Evolutionary conservation across 73 alveolate species (phyloP), one percentile per base, ranked within the genome.

Genomic region (Symbiodinium pilosum): DNA sequence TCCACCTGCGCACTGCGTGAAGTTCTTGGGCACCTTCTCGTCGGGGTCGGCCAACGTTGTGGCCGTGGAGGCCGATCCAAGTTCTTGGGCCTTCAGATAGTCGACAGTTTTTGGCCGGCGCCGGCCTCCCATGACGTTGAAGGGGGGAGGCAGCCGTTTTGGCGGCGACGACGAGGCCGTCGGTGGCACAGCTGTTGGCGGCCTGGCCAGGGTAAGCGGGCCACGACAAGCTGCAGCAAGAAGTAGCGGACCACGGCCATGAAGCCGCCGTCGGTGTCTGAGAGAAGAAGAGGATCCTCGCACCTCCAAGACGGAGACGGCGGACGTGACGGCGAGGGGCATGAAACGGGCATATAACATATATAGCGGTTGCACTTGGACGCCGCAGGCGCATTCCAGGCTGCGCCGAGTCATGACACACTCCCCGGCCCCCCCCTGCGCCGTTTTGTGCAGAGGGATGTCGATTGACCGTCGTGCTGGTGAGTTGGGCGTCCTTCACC

Each of bases 291-390:
- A 16, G 73, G 32, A 26, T 5, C 73, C 32, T 56, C 73, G 73
- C 14, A 56, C 73, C n/a, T n/a, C n/a, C n/a, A n/a, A n/a, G n/a
- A n/a, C n/a, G n/a, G n/a, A n/a, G n/a, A n/a, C n/a, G n/a, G n/a
- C n/a, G n/a, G n/a, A n/a, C 43, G 92, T 6, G 73, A 41, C 9
- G 24, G 41, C n/a, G n/a, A 2, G 73, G 73, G 44, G 73, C 71
- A 28, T 84, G 92, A 38, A 4, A 40, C 24, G 92, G 92, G 71
- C 92, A 42, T n/a, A n/a, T n/a, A n/a, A n/a, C n/a, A n/a, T n/a
- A n/a, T n/a, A n/a, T n/a, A 84, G 71, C 9, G 40, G 73, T 5
- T 8, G 73, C 7, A 6, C 12, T 28, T 0, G 38, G 30, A 30
- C 71, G 9, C 34, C 42, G 42, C 92, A 84, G 1, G 43, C 41